Evolutionary conservation across 192 early-diverging fungal genomes (phyloP).

Genomic region (Backusella psychrophila): DNA sequence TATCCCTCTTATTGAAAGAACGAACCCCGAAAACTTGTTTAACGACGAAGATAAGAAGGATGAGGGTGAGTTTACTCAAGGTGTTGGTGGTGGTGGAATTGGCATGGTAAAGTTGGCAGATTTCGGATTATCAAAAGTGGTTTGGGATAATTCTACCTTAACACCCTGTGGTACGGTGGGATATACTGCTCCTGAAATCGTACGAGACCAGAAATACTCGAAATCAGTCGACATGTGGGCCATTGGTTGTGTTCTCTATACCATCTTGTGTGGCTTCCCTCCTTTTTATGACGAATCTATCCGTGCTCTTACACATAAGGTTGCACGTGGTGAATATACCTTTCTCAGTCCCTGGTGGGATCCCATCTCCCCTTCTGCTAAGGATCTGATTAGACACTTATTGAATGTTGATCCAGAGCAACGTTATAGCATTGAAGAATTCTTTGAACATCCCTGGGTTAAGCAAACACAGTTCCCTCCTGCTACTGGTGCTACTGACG

Average conservation of each 20-base stretch:
- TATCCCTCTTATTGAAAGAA: conserved; percentile 57
- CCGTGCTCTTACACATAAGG: conserved; percentile 78
- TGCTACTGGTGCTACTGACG: not conserved
- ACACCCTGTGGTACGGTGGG: conserved; percentile 93
- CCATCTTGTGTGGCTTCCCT: conserved; percentile 78
- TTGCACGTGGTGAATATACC: conserved; percentile 80
- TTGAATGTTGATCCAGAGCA: conserved; percentile 68
- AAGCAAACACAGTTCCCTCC: not conserved
- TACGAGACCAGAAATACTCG: conserved; percentile 75
- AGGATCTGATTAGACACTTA: conserved; percentile 69
- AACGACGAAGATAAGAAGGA: conserved; percentile 69
- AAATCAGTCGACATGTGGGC: conserved; percentile 89
- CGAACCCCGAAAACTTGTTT: conserved; percentile 23
- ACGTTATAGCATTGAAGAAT: conserved; percentile 80
- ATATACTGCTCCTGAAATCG: conserved; percentile 92
- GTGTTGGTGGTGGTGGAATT: conserved; percentile 80
- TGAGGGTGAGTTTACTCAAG: conserved; percentile 70
- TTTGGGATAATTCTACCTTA: conserved; percentile 78
- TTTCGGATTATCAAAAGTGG: conserved; percentile 86
- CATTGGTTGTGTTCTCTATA: conserved; percentile 84
- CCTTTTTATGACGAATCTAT: conserved; percentile 83
- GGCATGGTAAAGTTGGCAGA: conserved; percentile 84
- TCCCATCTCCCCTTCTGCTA: conserved; percentile 68
- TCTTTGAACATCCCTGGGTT: conserved; percentile 82
- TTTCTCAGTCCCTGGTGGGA: conserved; percentile 94